phyloP scores from a whole-genome alignment of 2,329 filamentous ascomycete species.

The Pseudofabraea citricarpa region DNA sequence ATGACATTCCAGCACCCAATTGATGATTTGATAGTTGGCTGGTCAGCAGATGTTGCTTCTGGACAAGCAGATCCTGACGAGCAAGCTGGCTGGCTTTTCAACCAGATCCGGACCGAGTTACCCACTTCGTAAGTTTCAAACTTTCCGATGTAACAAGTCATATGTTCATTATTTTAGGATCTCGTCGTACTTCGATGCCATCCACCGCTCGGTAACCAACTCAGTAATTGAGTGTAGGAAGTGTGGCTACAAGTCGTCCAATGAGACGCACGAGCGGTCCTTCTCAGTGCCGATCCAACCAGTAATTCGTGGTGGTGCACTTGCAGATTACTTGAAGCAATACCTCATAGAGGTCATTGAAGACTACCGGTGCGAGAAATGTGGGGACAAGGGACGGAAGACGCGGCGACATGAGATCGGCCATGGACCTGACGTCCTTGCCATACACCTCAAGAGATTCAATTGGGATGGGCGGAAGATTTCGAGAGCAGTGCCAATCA shows the following conservation, averaged over 20 bases:
- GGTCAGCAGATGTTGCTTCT: constrained; percentile 11
- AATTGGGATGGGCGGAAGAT: constrained; percentile 19
- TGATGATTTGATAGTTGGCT: constrained; percentile 12
- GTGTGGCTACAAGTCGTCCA: constrained; percentile 19
- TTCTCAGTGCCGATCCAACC: constrained; percentile 22
- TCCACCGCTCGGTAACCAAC: constrained; percentile 11
- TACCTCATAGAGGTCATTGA: constrained; percentile 17
- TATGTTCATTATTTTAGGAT: constrained; percentile 7
- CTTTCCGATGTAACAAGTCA: neutral
- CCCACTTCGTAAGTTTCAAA: constrained; percentile 17
- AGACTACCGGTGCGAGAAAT: constrained; percentile 23
- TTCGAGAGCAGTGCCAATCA: constrained; percentile 12
- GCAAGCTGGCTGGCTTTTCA: constrained; percentile 21
- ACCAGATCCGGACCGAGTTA: constrained; percentile 20
- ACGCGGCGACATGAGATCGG: constrained; percentile 14
- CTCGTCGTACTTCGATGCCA: constrained; percentile 14
- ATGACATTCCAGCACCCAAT: no score
- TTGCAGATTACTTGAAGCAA: constrained; percentile 17
- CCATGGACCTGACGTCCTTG: constrained; percentile 20
- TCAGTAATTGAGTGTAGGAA: constrained; percentile 17
- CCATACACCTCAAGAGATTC: constrained; percentile 24
- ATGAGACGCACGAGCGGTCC: constrained; percentile 16
- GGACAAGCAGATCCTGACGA: constrained; percentile 28
- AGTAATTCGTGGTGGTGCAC: constrained; percentile 9
- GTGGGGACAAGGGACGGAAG: constrained; percentile 9